Base-by-base conservation (phyloP, 768 basidiomycete species). In the Melanogaster broomeanus region DNA sequence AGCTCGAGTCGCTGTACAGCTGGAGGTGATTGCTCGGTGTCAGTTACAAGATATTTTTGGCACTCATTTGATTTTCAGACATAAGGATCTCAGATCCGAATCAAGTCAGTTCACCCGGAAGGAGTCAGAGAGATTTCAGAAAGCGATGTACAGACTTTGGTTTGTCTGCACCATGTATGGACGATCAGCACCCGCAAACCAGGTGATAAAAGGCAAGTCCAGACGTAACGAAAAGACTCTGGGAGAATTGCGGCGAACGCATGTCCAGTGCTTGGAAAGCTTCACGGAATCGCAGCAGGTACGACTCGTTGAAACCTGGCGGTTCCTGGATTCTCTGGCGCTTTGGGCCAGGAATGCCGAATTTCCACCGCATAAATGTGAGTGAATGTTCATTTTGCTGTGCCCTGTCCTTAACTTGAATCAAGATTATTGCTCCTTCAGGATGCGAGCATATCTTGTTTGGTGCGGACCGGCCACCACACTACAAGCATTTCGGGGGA, bases 51-150 rank as follows among this genome's bases (percentile, higher is more conserved):
- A 6, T 37, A 25, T 13, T 2, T 33, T 38, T 12, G 16, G 15
- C 9, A 22, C 58, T 57, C 48, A 60, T 41, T 21, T 19, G 13
- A n/a, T 42, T 38, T 40, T 30, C 41, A 76, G 77, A 47, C 45
- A 71, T 51, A 74, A 76, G 51, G 71, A 76, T 52, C 69, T 70
- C 9, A 53, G 58, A 15, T 72, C 65, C 18, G 19, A 28, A 4
- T 60, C 49, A 15, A 73, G 69, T 49, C 57, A 49, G 18, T 62
- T 76, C 8, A 56, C 69, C 9, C 25, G 39, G 2, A 21, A 19
- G 7, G 76, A 77, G 50, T 69, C 72, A 15, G 33, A 56, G n/a
- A 62, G 59, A 8, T 72, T 72, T 38, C 56, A 55, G 9, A 38
- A 51, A 5, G 72, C 67, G 6, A 12, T 70, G 43, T 70, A 70